Conservation (phyloP, 1,139 yeast species). For the Suhomyces terraborum region DNA sequence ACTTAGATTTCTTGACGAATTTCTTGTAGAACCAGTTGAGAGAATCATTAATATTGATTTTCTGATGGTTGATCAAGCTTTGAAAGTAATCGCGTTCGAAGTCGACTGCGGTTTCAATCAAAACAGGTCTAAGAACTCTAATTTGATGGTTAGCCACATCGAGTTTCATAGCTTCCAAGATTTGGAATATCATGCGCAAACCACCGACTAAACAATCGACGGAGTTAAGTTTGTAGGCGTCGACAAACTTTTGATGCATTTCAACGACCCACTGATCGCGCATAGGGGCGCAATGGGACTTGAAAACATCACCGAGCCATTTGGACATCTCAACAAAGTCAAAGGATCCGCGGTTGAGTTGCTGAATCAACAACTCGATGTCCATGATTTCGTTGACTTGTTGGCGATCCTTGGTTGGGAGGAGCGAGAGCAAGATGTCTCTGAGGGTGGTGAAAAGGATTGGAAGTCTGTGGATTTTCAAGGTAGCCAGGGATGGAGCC, state of each 20-base stretch:
- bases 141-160: slow-evolving; percentile 96
- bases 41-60: slow-evolving; percentile 66
- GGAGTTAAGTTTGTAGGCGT: slow-evolving; percentile 57
- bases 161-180: slow-evolving; percentile 92
- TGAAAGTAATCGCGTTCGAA: slow-evolving; percentile 87
- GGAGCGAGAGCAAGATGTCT: slow-evolving; percentile 70
- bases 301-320: slow-evolving; percentile 72
- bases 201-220: slow-evolving; percentile 71
- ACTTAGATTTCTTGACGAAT: slow-evolving; percentile 24
- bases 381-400: slow-evolving; percentile 76
- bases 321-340: slow-evolving; percentile 69
- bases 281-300: slow-evolving; percentile 93
- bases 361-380: slow-evolving; percentile 75
- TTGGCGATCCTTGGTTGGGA: slow-evolving; percentile 77
- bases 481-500: slow-evolving; percentile 15
- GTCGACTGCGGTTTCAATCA: slow-evolving; percentile 87
- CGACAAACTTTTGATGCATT: slow-evolving; percentile 69
- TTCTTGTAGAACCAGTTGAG: slow-evolving; percentile 68
- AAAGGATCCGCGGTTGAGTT: slow-evolving; percentile 65
- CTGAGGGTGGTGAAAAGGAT: slow-evolving; percentile 73
- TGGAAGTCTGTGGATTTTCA: slow-evolving; percentile 56
- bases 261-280: slow-evolving; percentile 88
- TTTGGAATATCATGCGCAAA: slow-evolving; percentile 74
- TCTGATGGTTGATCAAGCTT: slow-evolving; percentile 66
- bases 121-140: slow-evolving; percentile 77